phyloP scores from a whole-genome alignment of 2,329 filamentous ascomycete species.

The Thyridium curvatum region DNA sequence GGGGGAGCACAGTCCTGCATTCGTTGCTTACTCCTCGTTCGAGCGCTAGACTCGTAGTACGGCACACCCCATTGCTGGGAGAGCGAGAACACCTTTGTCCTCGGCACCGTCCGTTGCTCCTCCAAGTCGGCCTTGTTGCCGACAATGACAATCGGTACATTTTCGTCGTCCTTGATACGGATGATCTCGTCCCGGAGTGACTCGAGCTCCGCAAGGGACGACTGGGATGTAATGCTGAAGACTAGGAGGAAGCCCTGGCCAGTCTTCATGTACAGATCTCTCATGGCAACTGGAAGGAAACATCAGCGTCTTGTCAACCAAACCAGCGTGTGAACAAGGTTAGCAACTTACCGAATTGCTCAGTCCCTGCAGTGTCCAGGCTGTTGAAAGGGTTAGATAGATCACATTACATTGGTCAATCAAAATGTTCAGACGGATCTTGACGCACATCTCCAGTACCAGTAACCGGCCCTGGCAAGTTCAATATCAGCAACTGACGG shows the following conservation, averaged over 20 bases:
- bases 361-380: slow-evolving; percentile 84
- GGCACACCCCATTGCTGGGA: slow-evolving; percentile 86
- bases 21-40: slow-evolving; percentile 56
- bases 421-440: too few species aligned
- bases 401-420: background rate
- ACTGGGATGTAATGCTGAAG: slow-evolving; percentile 82
- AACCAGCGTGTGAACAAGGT: background rate
- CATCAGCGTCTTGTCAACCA: too few species aligned
- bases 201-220: slow-evolving; percentile 75
- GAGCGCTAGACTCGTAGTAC: slow-evolving; percentile 85
- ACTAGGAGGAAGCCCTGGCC: slow-evolving; percentile 88
- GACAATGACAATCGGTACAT: slow-evolving; percentile 81
- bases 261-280: slow-evolving; percentile 88
- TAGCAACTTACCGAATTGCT: slow-evolving; percentile 73
- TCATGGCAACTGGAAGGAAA: slow-evolving; percentile 54
- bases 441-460: slow-evolving; percentile 75
- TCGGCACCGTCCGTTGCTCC: slow-evolving; percentile 72
- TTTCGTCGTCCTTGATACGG: slow-evolving; percentile 83
- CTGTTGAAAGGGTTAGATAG: slow-evolving; percentile 35
- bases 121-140: slow-evolving; percentile 90
- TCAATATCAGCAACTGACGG: too few species aligned
- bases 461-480: slow-evolving; percentile 86
- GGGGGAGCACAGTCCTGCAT: too few species aligned
- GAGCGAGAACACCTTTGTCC: slow-evolving; percentile 73
- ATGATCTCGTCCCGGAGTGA: slow-evolving; percentile 84